Base-by-base conservation (phyloP, 2,329 filamentous ascomycete genomes). In the Fusarium pseudoanthophilum region DNA sequence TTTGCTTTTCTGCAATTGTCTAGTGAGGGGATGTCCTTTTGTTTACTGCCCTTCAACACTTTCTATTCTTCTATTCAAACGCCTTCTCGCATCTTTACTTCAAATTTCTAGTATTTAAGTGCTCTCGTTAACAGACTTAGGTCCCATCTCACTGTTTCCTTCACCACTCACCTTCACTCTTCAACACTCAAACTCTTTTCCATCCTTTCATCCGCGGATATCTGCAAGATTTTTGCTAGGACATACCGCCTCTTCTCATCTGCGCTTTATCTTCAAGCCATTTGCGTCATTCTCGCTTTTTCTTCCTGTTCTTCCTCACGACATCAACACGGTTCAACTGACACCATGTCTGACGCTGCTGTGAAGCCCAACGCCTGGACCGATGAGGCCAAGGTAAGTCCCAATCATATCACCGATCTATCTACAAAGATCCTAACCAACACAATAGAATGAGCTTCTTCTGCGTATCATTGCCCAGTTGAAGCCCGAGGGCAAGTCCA, bases 381-480 rank as follows among this genome's bases (percentile, higher is more conserved):
- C 4, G 82, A 83, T 2, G 78, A 81, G 7, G 81, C 80, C 32
- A 83, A 83, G 67, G 82, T 80, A 77, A 65, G 65, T 48, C 28
- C 18, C 18, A 15, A 16, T 18, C 18, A 21, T 16, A 18, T 15
- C 20, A 11, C 20, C 13, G 1, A 48, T 55, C 18, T 5, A 5
- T 18, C 11, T 4, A 5, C 11, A 39, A 39, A 16, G 21, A 3
- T 0, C 15, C 66, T 66, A 18, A 55, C 39, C 5, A 45, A 34
- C 11, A 39, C 21, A 26, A 58, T 18, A 84, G 83, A 76, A 75
- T 14, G 79, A 83, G 37, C 77, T 84, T 11, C 74, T 84, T 8
- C 69, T 84, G 4, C 80, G 81, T 11, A 77, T 84, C 60, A 75
- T 84, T 21, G 73, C 76, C 7, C 80, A 82, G 53, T 58, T 81